phyloP scores from a whole-genome alignment of 176 grass and related monocot species.

The Cocos nucifera region DNA sequence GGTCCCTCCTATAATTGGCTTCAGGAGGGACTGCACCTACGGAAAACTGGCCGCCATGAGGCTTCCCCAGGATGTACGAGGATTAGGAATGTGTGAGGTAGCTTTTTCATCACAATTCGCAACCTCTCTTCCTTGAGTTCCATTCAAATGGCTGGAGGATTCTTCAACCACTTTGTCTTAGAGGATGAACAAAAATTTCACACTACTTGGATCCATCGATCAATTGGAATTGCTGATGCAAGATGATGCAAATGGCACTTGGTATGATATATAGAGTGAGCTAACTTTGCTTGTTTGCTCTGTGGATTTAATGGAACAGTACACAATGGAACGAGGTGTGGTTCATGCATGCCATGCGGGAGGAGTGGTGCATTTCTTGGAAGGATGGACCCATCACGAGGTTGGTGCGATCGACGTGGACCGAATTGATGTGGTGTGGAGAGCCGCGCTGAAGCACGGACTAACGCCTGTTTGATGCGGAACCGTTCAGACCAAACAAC shows the following conservation, averaged over 20 bases:
- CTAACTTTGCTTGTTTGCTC: too few relatives aligned
- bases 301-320: conserved; percentile 27
- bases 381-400: conserved; percentile 74
- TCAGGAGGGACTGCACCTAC: conserved; percentile 92
- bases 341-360: conserved; percentile 93
- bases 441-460: conserved; percentile 69
- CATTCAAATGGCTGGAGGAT: too few relatives aligned
- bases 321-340: conserved; percentile 59
- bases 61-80: conserved; percentile 57
- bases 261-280: too few relatives aligned
- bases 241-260: neutral
- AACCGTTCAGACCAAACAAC: neutral
- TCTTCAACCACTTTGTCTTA: too few relatives aligned
- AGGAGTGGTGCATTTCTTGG: conserved; percentile 65
- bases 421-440: conserved; percentile 73
- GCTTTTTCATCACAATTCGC: neutral
- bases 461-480: conserved; percentile 38
- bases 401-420: conserved; percentile 80
- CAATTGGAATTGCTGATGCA: too few relatives aligned
- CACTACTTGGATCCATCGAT: too few relatives aligned
- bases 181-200: too few relatives aligned
- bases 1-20: conserved; percentile 65
- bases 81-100: conserved; percentile 62
- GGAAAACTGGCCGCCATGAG: conserved; percentile 85
- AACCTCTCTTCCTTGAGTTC: too few relatives aligned